These are phyloP conservation scores for Annulohypoxylon truncatum DNA, from an alignment of 2,329 filamentous ascomycete genomes.

Conservation along the genomic window DNA sequence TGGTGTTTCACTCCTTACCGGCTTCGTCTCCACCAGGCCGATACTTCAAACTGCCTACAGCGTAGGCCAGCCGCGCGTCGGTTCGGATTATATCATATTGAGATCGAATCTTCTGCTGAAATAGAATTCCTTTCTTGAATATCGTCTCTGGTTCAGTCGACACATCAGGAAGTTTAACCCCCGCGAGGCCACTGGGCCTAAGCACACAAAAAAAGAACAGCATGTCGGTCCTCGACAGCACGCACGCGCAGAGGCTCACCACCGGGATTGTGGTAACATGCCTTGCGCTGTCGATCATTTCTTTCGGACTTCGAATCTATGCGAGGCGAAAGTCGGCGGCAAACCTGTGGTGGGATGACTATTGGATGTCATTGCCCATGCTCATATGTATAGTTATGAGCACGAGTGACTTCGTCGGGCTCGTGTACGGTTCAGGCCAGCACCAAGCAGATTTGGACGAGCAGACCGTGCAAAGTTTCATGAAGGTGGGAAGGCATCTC, in stretches of 20 bases:
- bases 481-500: conserved; percentile 36
- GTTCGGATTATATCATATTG: conserved; percentile 3
- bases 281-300: conserved; percentile 42
- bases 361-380: conserved; percentile 48
- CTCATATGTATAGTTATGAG: conserved; percentile 43
- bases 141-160: conserved; percentile 14
- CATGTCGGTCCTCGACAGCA: conserved; percentile 37
- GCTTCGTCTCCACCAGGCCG: conserved; percentile 9
- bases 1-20: conserved; percentile 10
- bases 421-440: conserved; percentile 43
- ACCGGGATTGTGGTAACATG: conserved; percentile 46
- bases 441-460: conserved; percentile 42
- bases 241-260: conserved; percentile 44
- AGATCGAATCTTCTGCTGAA: background rate
- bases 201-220: conserved; percentile 18
- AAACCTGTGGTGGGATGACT: conserved; percentile 48
- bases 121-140: background rate
- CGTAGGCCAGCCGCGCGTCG: background rate
- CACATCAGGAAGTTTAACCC: conserved; percentile 3
- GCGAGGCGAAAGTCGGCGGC: conserved; percentile 41
- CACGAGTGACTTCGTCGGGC: conserved; percentile 42
- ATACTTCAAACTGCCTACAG: conserved; percentile 8
- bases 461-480: conserved; percentile 38
- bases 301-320: conserved; percentile 45
- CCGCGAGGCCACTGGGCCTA: conserved; percentile 6